A percentile compares a stretch with the other conserved stretches of the same genome.
phyloP scores from a whole-genome alignment of 306 rosid genomes.

The Casuarina cunninghamiana region DNA sequence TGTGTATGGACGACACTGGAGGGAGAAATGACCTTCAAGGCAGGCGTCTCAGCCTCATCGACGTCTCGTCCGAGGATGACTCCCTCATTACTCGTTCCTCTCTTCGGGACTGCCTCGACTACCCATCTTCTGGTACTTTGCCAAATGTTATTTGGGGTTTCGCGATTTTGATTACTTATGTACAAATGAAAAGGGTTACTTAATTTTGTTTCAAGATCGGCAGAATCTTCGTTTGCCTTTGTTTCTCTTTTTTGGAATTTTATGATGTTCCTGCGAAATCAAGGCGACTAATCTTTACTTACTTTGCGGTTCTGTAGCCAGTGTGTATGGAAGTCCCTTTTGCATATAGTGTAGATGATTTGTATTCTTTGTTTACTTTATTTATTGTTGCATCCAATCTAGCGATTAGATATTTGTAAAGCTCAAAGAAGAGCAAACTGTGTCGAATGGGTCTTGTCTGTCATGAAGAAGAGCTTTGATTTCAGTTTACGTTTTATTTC shows the following conservation, averaged over 20 bases:
- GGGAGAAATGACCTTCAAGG: constrained; percentile 30
- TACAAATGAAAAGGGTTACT: background rate
- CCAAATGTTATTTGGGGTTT: background rate
- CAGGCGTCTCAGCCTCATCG: constrained; percentile 86
- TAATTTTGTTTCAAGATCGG: background rate
- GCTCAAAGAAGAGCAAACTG: background rate
- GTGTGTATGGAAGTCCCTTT: too few species aligned
- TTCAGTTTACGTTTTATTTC: background rate
- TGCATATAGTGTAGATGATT: too few species aligned
- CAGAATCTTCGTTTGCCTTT: background rate
- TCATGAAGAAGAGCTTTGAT: background rate
- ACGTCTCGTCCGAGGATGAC: constrained; percentile 84
- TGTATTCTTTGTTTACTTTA: too few species aligned
- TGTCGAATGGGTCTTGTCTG: background rate
- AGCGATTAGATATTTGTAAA: background rate
- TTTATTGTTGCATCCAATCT: background rate
- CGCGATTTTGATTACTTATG: background rate
- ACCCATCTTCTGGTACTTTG: constrained; percentile 41
- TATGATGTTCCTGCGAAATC: too few species aligned
- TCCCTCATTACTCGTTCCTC: constrained; percentile 62
- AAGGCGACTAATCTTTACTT: too few species aligned
- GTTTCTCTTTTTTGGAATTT: background rate
- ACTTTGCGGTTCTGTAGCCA: too few species aligned
- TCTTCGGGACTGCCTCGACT: constrained; percentile 24
- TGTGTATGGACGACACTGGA: constrained; percentile 29